Percentiles rank a stretch among this genome's conserved stretches.
Conservation (phyloP, 345 rosid genomes). For the Arabis hirsuta region DNA sequence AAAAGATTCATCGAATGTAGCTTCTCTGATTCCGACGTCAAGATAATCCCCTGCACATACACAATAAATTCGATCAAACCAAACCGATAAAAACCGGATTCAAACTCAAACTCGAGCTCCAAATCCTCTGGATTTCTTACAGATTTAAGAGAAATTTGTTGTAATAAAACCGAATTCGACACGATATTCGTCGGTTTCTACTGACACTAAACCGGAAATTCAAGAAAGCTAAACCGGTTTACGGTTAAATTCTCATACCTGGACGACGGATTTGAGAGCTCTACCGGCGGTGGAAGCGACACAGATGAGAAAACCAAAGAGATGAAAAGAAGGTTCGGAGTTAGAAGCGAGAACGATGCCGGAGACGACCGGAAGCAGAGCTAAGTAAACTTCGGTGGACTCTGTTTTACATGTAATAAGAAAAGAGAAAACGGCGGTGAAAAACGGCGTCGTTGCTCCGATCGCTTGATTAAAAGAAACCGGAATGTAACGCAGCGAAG, state of each 20-base stretch:
- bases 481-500: constrained; percentile 88
- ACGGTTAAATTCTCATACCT: constrained; percentile 38
- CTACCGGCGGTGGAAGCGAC: constrained; percentile 94
- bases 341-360: constrained; percentile 95
- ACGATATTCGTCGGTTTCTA: neutral
- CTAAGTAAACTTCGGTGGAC: constrained; percentile 80
- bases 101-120: neutral
- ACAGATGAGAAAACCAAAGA: constrained; percentile 92
- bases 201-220: neutral
- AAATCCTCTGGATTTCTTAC: neutral
- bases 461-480: constrained; percentile 97
- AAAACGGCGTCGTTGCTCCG: constrained; percentile 98
- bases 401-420: constrained; percentile 89
- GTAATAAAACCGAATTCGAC: constrained; percentile 1
- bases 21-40: constrained; percentile 90
- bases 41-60: constrained; percentile 64
- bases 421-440: constrained; percentile 94
- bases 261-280: constrained; percentile 96
- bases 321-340: constrained; percentile 87
- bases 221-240: neutral
- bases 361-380: constrained; percentile 86
- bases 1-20: constrained; percentile 94
- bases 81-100: neutral
- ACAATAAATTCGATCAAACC: constrained; percentile 34
- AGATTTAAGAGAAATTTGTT: neutral